These are phyloP conservation scores for Hypoxylon perforatum DNA, from an alignment of 495 filamentous ascomycete genomes.

Conservation along the genomic window DNA sequence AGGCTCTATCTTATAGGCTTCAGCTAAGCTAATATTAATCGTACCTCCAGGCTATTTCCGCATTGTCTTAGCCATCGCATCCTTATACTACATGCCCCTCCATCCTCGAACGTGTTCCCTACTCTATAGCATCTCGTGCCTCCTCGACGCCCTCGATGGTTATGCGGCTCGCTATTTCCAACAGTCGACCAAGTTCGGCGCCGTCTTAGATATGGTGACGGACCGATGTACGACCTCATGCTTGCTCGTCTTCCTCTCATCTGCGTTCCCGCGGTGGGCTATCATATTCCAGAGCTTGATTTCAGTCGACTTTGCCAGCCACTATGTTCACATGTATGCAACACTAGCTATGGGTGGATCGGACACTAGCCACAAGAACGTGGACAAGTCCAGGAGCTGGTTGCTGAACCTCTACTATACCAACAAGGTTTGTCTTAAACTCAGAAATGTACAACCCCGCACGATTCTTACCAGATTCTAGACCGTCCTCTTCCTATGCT, in stretches of 20 bases:
- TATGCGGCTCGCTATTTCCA: conserved; percentile 87
- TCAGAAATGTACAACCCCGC: conserved; percentile 16
- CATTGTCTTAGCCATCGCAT: conserved; percentile 87
- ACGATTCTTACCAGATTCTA: conserved; percentile 52
- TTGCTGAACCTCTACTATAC: conserved; percentile 95
- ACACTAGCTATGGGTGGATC: conserved; percentile 83
- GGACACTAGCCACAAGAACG: conserved; percentile 89
- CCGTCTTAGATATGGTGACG: conserved; percentile 96
- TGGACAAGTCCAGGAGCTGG: conserved; percentile 80
- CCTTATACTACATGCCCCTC: conserved; percentile 97
- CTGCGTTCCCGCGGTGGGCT: conserved; percentile 90
- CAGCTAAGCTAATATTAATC: conserved; percentile 21
- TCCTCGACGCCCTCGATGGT: conserved; percentile 94
- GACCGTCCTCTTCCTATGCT: conserved; percentile 92
- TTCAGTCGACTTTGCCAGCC: conserved; percentile 88
- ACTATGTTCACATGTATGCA: conserved; percentile 99
- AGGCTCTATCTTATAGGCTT: background rate
- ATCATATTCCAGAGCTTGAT: conserved; percentile 95
- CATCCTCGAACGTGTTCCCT: conserved; percentile 93
- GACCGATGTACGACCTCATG: conserved; percentile 91
- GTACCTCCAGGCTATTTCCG: conserved; percentile 78
- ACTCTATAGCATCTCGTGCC: conserved; percentile 91
- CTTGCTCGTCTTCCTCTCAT: conserved; percentile 90
- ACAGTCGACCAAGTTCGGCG: conserved; percentile 93
- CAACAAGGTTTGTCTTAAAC: conserved; percentile 76